These are phyloP conservation scores for Plasmodium knowlesi DNA, from an alignment of 169 alveolate genomes.

Conservation along the genomic window DNA sequence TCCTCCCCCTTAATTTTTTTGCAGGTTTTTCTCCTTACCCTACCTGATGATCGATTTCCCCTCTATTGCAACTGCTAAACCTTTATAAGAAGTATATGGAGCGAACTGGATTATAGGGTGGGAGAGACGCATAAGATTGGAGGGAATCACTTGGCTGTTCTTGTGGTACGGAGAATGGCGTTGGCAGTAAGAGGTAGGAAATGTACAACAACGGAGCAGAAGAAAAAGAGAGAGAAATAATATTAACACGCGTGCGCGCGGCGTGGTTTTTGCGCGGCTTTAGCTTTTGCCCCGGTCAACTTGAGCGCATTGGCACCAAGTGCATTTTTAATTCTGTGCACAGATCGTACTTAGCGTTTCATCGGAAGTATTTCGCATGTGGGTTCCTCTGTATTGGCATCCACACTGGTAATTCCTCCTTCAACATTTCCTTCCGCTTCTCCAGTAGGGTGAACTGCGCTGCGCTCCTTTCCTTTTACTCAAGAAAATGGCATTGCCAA, in stretches of 20 bases:
- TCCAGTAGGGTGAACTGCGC: no score
- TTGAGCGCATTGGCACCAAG: not conserved
- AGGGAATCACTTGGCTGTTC: not conserved
- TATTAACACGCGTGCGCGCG: no score
- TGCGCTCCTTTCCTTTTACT: not conserved
- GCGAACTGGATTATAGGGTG: not conserved
- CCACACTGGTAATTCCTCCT: not conserved
- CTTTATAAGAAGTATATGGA: not conserved
- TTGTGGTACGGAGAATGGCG: not conserved
- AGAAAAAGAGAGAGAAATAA: no score
- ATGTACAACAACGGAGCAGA: not conserved
- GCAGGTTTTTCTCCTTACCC: no score
- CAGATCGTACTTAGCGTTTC: not conserved
- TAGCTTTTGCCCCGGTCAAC: not conserved
- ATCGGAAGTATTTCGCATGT: not conserved
- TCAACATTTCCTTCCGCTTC: no score
- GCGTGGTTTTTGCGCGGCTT: not conserved
- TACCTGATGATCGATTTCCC: not conserved
- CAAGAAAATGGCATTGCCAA: not conserved
- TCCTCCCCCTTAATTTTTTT: no score
- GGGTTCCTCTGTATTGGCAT: not conserved
- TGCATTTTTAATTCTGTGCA: not conserved
- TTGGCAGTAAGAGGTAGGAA: not conserved
- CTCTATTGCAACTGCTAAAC: not conserved
- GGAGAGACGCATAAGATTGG: not conserved